phyloP scores from a whole-genome alignment of 2,329 filamentous ascomycete species.

The Rhytidhysteron rufulum region DNA sequence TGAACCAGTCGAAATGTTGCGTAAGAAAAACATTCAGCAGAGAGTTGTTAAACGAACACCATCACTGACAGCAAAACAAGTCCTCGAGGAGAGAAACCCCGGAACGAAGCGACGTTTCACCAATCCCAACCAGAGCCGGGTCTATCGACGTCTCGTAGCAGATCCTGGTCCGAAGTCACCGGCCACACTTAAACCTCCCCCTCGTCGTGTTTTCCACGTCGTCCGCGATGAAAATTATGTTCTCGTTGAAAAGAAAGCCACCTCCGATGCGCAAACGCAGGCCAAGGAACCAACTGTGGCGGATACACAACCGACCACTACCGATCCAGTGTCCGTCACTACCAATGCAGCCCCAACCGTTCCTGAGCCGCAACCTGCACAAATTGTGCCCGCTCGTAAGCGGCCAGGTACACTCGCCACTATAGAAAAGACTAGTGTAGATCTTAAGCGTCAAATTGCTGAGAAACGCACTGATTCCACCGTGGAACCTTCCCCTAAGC shows the following conservation, averaged over 20 bases:
- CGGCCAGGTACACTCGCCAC: slow-evolving; percentile 1
- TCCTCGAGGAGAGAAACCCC: background rate
- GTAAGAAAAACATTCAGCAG: too few relatives aligned
- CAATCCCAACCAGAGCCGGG: background rate
- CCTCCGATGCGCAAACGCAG: background rate
- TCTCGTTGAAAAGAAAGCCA: background rate
- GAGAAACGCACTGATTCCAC: slow-evolving; percentile 3
- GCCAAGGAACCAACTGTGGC: background rate
- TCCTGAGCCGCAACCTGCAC: too few relatives aligned
- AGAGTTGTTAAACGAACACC: too few relatives aligned
- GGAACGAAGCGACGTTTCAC: background rate
- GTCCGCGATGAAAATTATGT: background rate
- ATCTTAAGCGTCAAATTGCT: background rate
- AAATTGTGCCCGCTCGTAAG: background rate
- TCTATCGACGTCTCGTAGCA: too few relatives aligned
- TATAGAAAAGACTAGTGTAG: background rate
- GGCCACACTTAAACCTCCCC: background rate
- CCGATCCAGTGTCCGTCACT: background rate
- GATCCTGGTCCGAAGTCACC: too few relatives aligned
- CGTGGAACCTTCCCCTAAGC: slow-evolving; percentile 17
- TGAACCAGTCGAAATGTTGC: slow-evolving; percentile 53
- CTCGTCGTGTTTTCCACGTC: background rate
- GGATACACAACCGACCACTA: background rate
- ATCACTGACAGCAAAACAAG: too few relatives aligned
- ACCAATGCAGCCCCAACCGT: too few relatives aligned